Evolutionary conservation across 768 basidiomycete genomes (phyloP), one percentile per base, ranked within the genome.

Genomic region (Solioccasus polychromus): DNA sequence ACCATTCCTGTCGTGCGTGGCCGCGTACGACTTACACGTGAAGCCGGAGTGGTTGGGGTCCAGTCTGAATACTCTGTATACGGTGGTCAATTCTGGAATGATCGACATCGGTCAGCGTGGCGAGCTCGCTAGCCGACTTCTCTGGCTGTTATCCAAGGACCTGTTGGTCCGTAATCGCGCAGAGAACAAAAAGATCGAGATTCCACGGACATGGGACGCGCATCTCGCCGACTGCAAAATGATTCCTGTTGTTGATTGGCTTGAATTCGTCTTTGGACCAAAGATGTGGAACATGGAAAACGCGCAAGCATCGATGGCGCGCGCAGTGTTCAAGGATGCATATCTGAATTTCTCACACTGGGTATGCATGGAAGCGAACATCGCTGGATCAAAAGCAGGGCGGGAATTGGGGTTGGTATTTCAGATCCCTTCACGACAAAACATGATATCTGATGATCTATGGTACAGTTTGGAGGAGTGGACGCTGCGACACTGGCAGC

Each of bases 401-500:
- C 32, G 12, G 17, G 32, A 34, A 5, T 34, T 34, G 18, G n/a
- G n/a, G 32, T 34, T 34, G n/a, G 32, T 34, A 18, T 31, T 15
- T 31, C 30, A 31, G n/a, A n/a, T n/a, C n/a, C n/a, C n/a, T n/a
- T n/a, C n/a, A n/a, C n/a, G n/a, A n/a, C n/a, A n/a, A n/a, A n/a
- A n/a, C n/a, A n/a, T 17, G 32, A 17, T 34, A 31, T 31, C 17
- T 17, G 18, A 5, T 17, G 32, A 34, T 34, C 32, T 34, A n/a
- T 15, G 15, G 23, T 24, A 24, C 19, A 34, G 39, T 20, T 32
- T 42, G 37, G 23, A 22, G 8, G 24, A 47, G 15, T 48, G 45
- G 37, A 39, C 46, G 23, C 35, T 47, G 5, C 45, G 45, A 11
- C 45, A 51, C 24, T 51, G 41, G 41, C 28, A 38, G 30, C 41